Conservation (phyloP, 805 yeast genomes). For the Kuraishia ogatae region DNA sequence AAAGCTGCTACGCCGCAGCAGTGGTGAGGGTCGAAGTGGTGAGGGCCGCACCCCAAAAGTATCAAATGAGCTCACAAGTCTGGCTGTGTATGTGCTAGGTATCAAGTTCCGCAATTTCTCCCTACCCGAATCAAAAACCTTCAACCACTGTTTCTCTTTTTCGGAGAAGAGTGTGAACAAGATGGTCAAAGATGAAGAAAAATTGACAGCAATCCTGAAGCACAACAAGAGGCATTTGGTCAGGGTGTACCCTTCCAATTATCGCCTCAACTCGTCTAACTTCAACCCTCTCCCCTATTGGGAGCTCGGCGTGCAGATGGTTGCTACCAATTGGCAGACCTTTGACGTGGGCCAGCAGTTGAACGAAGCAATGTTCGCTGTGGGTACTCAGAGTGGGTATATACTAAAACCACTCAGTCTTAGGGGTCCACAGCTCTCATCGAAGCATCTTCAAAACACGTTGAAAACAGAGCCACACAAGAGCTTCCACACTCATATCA, state of each 20-base stretch:
- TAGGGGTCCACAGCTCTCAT: constrained; percentile 3
- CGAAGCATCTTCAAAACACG: background rate
- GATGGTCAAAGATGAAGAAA: constrained; percentile 55
- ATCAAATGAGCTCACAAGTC: constrained; percentile 36
- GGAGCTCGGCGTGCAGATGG: constrained; percentile 87
- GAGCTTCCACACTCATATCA: constrained; percentile 12
- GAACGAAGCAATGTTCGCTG: constrained; percentile 73
- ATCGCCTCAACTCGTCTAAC: constrained; percentile 70
- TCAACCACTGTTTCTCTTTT: constrained; percentile 79
- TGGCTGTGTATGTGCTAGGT: constrained; percentile 73
- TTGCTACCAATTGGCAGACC: constrained; percentile 95
- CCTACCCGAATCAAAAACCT: constrained; percentile 73
- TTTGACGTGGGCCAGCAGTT: constrained; percentile 84
- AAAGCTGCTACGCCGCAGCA: constrained; percentile 21
- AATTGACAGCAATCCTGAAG: constrained; percentile 48
- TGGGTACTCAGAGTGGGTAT: constrained; percentile 59
- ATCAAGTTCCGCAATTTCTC: constrained; percentile 74
- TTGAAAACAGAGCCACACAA: constrained; percentile 9
- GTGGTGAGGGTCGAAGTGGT: constrained; percentile 10
- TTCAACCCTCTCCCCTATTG: constrained; percentile 76
- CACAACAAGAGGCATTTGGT: constrained; percentile 71
- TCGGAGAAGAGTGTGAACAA: constrained; percentile 62
- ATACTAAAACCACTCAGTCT: constrained; percentile 57
- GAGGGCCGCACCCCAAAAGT: constrained; percentile 16
- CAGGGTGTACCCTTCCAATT: constrained; percentile 83